Percentiles rank a stretch among this genome's conserved stretches.
Conservation (phyloP, 169 alveolate species). For the Cryptosporidium canis region DNA sequence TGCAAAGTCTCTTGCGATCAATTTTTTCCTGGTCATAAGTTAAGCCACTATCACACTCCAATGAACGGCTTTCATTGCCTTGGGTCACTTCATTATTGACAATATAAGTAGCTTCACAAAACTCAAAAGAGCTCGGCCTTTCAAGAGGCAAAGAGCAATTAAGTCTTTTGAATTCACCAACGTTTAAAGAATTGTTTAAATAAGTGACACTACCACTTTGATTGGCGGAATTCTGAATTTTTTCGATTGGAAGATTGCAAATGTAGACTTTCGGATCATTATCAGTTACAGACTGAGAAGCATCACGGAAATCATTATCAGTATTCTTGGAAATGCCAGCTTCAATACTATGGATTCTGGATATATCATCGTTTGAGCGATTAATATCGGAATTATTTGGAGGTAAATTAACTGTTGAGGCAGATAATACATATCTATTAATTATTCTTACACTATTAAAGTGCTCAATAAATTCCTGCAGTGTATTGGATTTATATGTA, state of each 20-base stretch:
- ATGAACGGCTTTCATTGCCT: neutral
- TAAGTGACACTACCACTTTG: neutral
- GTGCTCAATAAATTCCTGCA: slow-evolving; percentile 44
- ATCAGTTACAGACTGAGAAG: neutral
- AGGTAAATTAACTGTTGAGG: neutral
- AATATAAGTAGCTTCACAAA: neutral
- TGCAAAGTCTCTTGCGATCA: neutral
- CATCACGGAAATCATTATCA: neutral
- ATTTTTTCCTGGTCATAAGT: neutral
- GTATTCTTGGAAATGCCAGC: neutral
- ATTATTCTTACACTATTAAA: slow-evolving; percentile 30
- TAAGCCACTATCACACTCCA: neutral
- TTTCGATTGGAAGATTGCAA: slow-evolving; percentile 3
- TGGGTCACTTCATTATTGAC: neutral
- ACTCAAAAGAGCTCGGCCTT: slow-evolving; percentile 10
- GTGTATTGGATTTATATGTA: slow-evolving; percentile 39
- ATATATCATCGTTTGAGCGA: slow-evolving; percentile 23
- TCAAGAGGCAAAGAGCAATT: neutral
- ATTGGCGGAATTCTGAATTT: neutral
- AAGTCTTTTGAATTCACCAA: neutral
- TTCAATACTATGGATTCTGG: slow-evolving; percentile 14
- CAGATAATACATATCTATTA: slow-evolving; percentile 1
- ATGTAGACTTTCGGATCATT: neutral
- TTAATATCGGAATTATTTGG: neutral
- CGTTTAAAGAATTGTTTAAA: neutral